phyloP scores from a whole-genome alignment of 2,329 filamentous ascomycete species.

The Trichoderma citrinoviride region DNA sequence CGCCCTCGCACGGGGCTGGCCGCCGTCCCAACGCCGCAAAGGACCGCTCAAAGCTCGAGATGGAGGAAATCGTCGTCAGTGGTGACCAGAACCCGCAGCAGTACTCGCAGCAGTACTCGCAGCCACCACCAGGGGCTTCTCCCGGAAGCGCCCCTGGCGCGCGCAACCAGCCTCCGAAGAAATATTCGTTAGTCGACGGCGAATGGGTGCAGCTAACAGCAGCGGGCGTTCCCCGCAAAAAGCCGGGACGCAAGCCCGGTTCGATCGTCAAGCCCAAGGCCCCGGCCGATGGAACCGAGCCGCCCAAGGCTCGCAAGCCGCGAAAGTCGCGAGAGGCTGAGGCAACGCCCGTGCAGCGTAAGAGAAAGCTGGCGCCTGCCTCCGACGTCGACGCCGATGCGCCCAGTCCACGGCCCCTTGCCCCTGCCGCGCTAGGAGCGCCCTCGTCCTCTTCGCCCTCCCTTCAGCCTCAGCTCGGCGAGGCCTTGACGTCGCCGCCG shows the following conservation, averaged over 20 bases:
- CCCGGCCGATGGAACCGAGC: constrained; percentile 39
- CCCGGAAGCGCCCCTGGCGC: constrained; percentile 2
- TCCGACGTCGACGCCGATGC: constrained; percentile 40
- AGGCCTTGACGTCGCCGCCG: constrained; percentile 24
- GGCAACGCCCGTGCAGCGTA: constrained; percentile 52
- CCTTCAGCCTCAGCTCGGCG: constrained; percentile 24
- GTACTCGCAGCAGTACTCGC: constrained; percentile 29
- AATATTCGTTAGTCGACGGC: constrained; percentile 39
- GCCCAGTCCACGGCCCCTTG: constrained; percentile 30
- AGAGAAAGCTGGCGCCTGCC: constrained; percentile 50
- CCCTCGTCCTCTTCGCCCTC: constrained; percentile 29
- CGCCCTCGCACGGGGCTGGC: constrained; percentile 41
- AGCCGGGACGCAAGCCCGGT: constrained; percentile 64
- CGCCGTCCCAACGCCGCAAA: constrained; percentile 28
- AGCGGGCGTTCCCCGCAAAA: constrained; percentile 59
- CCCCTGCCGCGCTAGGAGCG: constrained; percentile 33
- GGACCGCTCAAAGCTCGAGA: constrained; percentile 32
- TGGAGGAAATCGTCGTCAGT: constrained; percentile 52
- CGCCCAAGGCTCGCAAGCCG: constrained; percentile 50
- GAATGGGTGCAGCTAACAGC: constrained; percentile 52
- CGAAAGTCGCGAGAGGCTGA: constrained; percentile 60
- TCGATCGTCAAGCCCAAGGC: constrained; percentile 48
- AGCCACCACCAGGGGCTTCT: constrained; percentile 30
- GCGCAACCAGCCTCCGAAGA: constrained; percentile 29
- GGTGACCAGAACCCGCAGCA: constrained; percentile 31